phyloP scores from a whole-genome alignment of 148 eudicot species.

The Arctostaphylos glauca region DNA sequence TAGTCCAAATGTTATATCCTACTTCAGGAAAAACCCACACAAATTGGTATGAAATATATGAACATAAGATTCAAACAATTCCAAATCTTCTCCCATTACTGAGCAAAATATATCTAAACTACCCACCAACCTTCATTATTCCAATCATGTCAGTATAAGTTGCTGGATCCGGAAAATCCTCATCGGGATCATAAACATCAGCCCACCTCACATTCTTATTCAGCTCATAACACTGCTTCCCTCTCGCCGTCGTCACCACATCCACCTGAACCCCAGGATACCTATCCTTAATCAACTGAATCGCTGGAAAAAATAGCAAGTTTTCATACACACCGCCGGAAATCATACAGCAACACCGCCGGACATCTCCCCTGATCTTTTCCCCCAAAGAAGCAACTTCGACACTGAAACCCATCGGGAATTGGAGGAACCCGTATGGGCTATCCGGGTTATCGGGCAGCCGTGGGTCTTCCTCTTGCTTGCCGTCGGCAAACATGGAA shows the following conservation, averaged over 20 bases:
- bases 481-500: slow-evolving; percentile 50
- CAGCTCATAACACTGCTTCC: slow-evolving; percentile 82
- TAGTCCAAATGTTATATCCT: not conserved
- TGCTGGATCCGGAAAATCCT: slow-evolving; percentile 68
- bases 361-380: slow-evolving; percentile 83
- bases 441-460: slow-evolving; percentile 68
- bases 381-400: slow-evolving; percentile 75
- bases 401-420: slow-evolving; percentile 67
- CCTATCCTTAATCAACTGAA: slow-evolving; percentile 80
- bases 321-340: slow-evolving; percentile 94
- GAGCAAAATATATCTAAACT: not conserved
- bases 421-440: slow-evolving; percentile 81
- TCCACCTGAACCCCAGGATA: slow-evolving; percentile 89
- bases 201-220: slow-evolving; percentile 97
- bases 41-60: not conserved
- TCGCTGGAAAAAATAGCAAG: slow-evolving; percentile 74
- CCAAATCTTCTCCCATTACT: not conserved
- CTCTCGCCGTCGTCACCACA: slow-evolving; percentile 57
- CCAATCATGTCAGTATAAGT: slow-evolving; percentile 86
- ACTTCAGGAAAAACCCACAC: not conserved
- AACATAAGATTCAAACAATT: not conserved
- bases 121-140: slow-evolving; percentile 59
- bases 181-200: slow-evolving; percentile 64
- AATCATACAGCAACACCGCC: slow-evolving; percentile 78
- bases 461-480: slow-evolving; percentile 83